phyloP scores from a whole-genome alignment of 768 basidiomycete species.

The Podaxis sp. region DNA sequence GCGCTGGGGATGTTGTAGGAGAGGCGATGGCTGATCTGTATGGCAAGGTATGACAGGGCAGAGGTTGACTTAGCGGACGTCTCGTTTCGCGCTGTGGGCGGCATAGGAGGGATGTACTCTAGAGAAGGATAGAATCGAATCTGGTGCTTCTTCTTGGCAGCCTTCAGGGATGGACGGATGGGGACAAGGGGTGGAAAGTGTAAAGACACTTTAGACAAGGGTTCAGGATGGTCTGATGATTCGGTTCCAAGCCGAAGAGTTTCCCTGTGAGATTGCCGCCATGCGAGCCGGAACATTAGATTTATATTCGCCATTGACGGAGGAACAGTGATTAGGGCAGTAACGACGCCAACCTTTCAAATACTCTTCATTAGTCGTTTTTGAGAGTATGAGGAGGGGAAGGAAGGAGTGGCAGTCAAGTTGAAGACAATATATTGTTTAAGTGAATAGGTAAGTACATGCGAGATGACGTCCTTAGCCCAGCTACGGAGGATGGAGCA shows the following conservation, averaged over 20 bases:
- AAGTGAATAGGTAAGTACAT: constrained; percentile 34
- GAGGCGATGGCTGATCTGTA: constrained; percentile 27
- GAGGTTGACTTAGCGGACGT: constrained; percentile 6
- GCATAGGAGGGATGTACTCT: not conserved
- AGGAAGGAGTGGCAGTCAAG: constrained; percentile 68
- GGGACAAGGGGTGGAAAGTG: constrained; percentile 62
- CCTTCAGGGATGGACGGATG: constrained; percentile 33
- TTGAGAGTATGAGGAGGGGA: constrained; percentile 67
- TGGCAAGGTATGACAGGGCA: constrained; percentile 15
- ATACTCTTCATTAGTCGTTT: constrained; percentile 76
- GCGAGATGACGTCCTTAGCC: too few species aligned
- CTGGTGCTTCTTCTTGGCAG: constrained; percentile 7
- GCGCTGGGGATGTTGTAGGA: constrained; percentile 61
- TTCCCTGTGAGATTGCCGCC: constrained; percentile 62
- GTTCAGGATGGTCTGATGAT: constrained; percentile 46
- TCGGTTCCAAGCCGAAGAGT: constrained; percentile 55
- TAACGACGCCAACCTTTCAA: constrained; percentile 66
- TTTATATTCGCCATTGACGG: not conserved
- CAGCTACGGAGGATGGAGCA: too few species aligned
- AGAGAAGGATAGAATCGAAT: not conserved
- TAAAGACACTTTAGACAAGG: constrained; percentile 68
- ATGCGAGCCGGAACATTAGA: constrained; percentile 62
- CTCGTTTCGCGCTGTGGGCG: not conserved
- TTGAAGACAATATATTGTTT: constrained; percentile 72
- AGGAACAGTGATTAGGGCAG: constrained; percentile 46